Conservation (phyloP, 306 rosid species). For the Cyclanthera cordifolia region DNA sequence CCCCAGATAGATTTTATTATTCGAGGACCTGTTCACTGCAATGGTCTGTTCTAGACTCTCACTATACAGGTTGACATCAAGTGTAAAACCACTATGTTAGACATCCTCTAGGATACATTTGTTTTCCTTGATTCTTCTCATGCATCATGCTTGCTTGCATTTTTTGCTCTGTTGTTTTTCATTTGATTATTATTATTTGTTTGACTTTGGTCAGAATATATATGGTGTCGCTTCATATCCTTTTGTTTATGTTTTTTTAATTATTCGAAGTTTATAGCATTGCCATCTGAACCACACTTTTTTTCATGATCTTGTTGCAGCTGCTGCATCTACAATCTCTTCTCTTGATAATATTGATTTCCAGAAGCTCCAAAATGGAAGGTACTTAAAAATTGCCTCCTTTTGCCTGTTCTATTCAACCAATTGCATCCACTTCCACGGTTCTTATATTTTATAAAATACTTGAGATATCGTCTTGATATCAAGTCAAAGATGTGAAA, state of each 20-base stretch:
- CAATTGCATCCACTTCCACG: not conserved
- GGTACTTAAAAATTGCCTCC: slow-evolving; percentile 29
- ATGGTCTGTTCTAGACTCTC: slow-evolving; percentile 96
- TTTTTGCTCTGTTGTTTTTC: not conserved
- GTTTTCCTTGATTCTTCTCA: not conserved
- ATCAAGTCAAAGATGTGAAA: not conserved
- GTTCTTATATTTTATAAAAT: not conserved
- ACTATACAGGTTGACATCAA: slow-evolving; percentile 40
- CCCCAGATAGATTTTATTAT: slow-evolving; percentile 33
- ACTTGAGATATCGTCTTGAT: not conserved
- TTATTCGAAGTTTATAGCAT: not conserved
- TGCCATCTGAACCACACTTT: slow-evolving; percentile 1
- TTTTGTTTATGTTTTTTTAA: slow-evolving; percentile 2
- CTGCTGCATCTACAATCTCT: slow-evolving; percentile 44
- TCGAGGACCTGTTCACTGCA: slow-evolving; percentile 57
- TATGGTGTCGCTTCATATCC: not conserved
- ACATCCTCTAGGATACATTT: slow-evolving; percentile 19
- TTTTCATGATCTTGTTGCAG: slow-evolving; percentile 33
- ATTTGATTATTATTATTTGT: not conserved
- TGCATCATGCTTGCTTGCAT: not conserved
- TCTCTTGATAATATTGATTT: slow-evolving; percentile 59
- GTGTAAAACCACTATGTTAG: slow-evolving; percentile 21
- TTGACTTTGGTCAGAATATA: not conserved
- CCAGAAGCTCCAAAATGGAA: slow-evolving; percentile 84
- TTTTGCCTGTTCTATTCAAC: not conserved